These are phyloP conservation scores for Grammothele lineata DNA, from an alignment of 768 basidiomycete species.

Conservation along the genomic window DNA sequence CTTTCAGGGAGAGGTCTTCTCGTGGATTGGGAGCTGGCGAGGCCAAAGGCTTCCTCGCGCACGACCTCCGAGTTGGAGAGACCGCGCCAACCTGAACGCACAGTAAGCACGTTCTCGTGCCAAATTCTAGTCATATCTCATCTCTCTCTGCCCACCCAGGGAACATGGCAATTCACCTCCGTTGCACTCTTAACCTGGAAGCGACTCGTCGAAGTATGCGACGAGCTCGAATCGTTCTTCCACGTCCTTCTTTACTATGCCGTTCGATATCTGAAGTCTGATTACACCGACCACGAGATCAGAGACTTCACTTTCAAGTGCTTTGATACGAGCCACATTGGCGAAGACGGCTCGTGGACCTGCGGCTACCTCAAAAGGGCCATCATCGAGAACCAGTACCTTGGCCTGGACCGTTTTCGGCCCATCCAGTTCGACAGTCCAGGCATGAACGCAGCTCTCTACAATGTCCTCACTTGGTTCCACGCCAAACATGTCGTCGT, in stretches of 20 bases:
- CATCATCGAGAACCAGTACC: no score
- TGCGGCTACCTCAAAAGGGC: no score
- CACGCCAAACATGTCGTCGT: no score
- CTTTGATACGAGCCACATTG: no score
- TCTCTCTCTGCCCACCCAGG: constrained; percentile 1
- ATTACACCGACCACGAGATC: no score
- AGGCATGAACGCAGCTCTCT: no score
- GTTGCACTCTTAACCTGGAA: neutral
- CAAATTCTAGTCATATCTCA: neutral
- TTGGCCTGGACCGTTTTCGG: no score
- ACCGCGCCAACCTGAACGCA: neutral
- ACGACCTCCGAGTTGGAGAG: no score
- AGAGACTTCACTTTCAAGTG: no score
- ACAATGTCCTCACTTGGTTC: no score
- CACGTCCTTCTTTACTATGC: constrained; percentile 10
- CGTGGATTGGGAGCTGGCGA: constrained; percentile 7
- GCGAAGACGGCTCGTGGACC: no score
- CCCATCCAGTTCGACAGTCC: no score
- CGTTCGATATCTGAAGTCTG: constrained; percentile 8
- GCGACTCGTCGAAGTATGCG: constrained; percentile 2
- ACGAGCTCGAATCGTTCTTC: constrained; percentile 18
- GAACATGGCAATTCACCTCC: constrained; percentile 17
- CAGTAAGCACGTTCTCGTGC: neutral
- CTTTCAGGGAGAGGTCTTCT: constrained; percentile 3
- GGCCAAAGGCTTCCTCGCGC: neutral